These are phyloP conservation scores for Hymenoscyphus occultus DNA, from an alignment of 2,329 filamentous ascomycete species.

Conservation along the genomic window DNA sequence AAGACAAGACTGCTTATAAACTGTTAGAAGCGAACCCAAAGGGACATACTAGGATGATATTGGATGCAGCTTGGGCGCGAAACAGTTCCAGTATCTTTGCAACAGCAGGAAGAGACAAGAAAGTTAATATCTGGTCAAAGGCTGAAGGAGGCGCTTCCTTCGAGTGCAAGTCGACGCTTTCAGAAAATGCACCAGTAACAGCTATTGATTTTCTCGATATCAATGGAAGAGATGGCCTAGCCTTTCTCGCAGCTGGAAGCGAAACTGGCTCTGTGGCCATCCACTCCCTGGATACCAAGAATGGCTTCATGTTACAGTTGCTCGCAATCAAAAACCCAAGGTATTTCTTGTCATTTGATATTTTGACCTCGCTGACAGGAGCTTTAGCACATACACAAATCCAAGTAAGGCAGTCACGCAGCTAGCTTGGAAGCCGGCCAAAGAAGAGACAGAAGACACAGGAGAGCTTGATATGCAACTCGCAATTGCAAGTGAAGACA, in stretches of 20 bases:
- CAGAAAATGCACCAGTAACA: constrained; percentile 61
- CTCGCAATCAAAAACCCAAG: constrained; percentile 21
- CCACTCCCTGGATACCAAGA: constrained; percentile 25
- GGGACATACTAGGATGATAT: constrained; percentile 88
- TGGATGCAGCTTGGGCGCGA: constrained; percentile 80
- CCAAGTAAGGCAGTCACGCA: constrained; percentile 43
- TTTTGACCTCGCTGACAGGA: background rate
- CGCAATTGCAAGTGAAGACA: constrained; percentile 51
- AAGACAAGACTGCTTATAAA: constrained; percentile 46
- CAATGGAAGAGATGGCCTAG: constrained; percentile 29
- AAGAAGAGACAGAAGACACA: constrained; percentile 14
- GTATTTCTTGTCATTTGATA: constrained; percentile 20
- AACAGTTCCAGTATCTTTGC: constrained; percentile 58
- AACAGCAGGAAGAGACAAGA: constrained; percentile 88
- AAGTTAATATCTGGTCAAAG: constrained; percentile 66
- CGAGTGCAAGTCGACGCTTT: constrained; percentile 44
- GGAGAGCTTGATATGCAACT: constrained; percentile 26
- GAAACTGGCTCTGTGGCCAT: constrained; percentile 42
- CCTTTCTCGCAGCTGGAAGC: constrained; percentile 54
- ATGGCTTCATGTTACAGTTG: constrained; percentile 32
- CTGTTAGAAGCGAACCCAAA: constrained; percentile 69
- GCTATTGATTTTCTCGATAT: constrained; percentile 63
- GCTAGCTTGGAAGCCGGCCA: constrained; percentile 63
- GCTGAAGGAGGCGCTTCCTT: constrained; percentile 34
- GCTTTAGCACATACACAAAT: constrained; percentile 46